Evolutionary conservation across 768 basidiomycete genomes (phyloP).

Genomic region (Chalciporus pseudorubinellus): DNA sequence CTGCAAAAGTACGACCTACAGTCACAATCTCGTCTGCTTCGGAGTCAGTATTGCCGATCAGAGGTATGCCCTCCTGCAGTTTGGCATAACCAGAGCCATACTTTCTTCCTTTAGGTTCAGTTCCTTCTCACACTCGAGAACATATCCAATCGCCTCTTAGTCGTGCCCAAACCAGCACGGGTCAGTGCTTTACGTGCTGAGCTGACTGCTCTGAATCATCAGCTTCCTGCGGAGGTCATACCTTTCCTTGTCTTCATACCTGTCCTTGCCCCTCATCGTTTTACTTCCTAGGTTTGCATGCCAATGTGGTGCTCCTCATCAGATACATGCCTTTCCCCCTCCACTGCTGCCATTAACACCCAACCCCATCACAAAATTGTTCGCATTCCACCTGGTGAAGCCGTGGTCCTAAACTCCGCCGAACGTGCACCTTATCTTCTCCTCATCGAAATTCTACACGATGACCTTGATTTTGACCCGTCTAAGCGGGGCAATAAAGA

Average conservation of each 20-base stretch:
- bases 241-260: neutral
- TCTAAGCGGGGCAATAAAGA: slow-evolving; percentile 81
- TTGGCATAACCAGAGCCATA: neutral
- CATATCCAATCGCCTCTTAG: slow-evolving; percentile 87
- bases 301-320: slow-evolving; percentile 85
- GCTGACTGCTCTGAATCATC: slow-evolving; percentile 92
- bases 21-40: slow-evolving; percentile 69
- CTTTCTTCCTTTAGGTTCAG: slow-evolving; percentile 52
- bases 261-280: slow-evolving; percentile 1
- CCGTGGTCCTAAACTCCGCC: slow-evolving; percentile 96
- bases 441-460: slow-evolving; percentile 84
- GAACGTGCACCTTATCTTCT: slow-evolving; percentile 94
- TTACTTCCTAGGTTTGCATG: slow-evolving; percentile 66
- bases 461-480: slow-evolving; percentile 93
- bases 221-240: slow-evolving; percentile 88
- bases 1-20: slow-evolving; percentile 65
- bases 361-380: slow-evolving; percentile 92
- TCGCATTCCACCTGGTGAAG: slow-evolving; percentile 95
- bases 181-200: slow-evolving; percentile 97
- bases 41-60: slow-evolving; percentile 85
- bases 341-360: slow-evolving; percentile 32
- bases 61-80: slow-evolving; percentile 52
- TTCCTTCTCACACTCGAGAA: slow-evolving; percentile 88
- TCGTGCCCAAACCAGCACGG: slow-evolving; percentile 90
- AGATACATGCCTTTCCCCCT: slow-evolving; percentile 44